These are phyloP conservation scores for Raffaelea deltoideospora DNA, from an alignment of 2,329 filamentous ascomycete genomes.

Conservation along the genomic window DNA sequence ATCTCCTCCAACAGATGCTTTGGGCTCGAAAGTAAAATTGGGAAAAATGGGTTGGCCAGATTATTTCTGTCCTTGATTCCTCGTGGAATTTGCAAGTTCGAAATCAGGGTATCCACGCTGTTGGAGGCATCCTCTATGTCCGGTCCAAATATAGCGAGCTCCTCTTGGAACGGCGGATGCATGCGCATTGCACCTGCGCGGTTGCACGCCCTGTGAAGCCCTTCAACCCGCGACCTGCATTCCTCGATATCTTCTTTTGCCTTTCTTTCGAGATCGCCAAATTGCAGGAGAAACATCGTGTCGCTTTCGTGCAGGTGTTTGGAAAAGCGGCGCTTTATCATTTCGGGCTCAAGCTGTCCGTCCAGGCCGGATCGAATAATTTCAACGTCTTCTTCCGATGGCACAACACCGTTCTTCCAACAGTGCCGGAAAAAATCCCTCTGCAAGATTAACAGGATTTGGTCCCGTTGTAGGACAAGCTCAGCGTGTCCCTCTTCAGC, in stretches of 20 bases:
- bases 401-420: constrained; percentile 2
- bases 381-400: constrained; percentile 20
- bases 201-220: constrained; percentile 24
- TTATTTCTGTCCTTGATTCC: too few relatives aligned
- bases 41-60: constrained; percentile 26
- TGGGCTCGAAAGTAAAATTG: constrained; percentile 32
- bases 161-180: constrained; percentile 22
- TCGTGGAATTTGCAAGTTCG: constrained; percentile 21
- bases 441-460: constrained; percentile 22
- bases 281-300: constrained; percentile 28
- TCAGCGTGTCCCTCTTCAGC: constrained; percentile 32
- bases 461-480: constrained; percentile 22
- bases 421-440: constrained; percentile 3
- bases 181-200: constrained; percentile 26
- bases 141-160: constrained; percentile 22
- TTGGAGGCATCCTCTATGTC: constrained; percentile 12
- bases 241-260: constrained; percentile 19
- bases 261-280: constrained; percentile 11
- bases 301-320: constrained; percentile 22
- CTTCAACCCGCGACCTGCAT: constrained; percentile 18
- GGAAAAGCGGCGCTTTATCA: constrained; percentile 6
- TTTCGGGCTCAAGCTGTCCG: too few relatives aligned
- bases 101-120: neutral
- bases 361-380: constrained; percentile 15
- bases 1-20: constrained; percentile 24